These are phyloP conservation scores for Wickerhamomyces silvicola DNA, from an alignment of 805 yeast species.

Conservation along the genomic window DNA sequence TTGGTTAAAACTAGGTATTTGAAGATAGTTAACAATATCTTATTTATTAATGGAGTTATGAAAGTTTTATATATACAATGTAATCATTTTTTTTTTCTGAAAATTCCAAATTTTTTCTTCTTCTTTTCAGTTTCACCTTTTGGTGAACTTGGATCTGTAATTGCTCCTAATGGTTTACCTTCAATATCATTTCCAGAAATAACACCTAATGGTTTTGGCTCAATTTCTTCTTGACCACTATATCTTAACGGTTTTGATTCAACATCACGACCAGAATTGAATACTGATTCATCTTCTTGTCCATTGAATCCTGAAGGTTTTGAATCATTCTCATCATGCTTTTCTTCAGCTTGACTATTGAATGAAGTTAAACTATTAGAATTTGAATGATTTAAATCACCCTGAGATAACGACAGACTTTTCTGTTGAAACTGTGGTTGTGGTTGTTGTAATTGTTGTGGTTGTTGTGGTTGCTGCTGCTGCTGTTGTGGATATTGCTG, in stretches of 20 bases:
- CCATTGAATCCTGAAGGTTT: neutral
- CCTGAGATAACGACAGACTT: neutral
- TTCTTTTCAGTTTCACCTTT: constrained; percentile 2
- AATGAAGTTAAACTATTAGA: neutral
- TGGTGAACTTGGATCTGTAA: too few species aligned
- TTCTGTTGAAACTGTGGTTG: neutral
- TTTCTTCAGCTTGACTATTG: neutral
- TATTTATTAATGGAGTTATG: too few species aligned
- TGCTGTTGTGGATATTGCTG: neutral
- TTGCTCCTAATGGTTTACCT: too few species aligned
- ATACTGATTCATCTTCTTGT: too few species aligned
- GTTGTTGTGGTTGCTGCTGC: neutral
- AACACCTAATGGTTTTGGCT: constrained; percentile 9
- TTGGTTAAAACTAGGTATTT: too few species aligned
- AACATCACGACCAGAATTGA: too few species aligned
- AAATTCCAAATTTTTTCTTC: constrained; percentile 9
- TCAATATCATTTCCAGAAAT: constrained; percentile 4
- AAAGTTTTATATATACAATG: too few species aligned
- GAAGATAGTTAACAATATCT: too few species aligned
- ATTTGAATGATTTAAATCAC: neutral
- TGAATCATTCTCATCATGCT: neutral
- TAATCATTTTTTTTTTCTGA: constrained; percentile 7
- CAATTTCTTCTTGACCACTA: constrained; percentile 3
- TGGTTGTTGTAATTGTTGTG: neutral
- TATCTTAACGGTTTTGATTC: constrained; percentile 10